Evolutionary conservation across 75 land plant species (phyloP).

Genomic region (Selaginella tamariscina): DNA sequence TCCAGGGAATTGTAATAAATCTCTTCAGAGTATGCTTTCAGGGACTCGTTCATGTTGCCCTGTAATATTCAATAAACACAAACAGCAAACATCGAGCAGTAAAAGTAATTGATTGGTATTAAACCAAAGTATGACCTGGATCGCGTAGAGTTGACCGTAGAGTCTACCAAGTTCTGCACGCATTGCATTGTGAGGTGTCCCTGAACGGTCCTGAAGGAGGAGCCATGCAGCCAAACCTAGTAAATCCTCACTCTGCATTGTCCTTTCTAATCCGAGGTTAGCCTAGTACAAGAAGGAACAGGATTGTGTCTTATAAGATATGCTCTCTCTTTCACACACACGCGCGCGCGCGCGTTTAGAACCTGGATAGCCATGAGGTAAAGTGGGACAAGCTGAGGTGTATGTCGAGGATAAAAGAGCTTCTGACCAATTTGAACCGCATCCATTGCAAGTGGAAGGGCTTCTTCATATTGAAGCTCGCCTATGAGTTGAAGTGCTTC

Average conservation of each 20-base stretch:
- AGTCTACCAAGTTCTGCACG: constrained; percentile 22
- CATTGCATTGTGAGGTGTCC: constrained; percentile 6
- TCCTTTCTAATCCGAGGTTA: constrained; percentile 21
- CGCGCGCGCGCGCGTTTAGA: too few relatives aligned
- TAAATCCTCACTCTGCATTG: constrained; percentile 26
- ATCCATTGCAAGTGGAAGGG: constrained; percentile 26
- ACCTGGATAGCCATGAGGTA: constrained; percentile 31
- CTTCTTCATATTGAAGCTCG: constrained; percentile 18
- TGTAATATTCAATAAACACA: constrained; percentile 12
- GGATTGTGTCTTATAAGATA: too few relatives aligned
- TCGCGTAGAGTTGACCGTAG: constrained; percentile 23
- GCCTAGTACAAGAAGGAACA: too few relatives aligned
- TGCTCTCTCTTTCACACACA: too few relatives aligned
- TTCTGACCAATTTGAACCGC: constrained; percentile 21
- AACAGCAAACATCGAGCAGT: not conserved
- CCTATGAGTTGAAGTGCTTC: constrained; percentile 17
- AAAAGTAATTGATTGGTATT: not conserved
- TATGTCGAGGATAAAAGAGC: constrained; percentile 20
- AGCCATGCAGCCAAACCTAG: constrained; percentile 29
- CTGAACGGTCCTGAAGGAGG: constrained; percentile 18
- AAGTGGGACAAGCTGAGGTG: constrained; percentile 25
- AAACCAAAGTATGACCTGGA: constrained; percentile 17
- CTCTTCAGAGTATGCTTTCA: constrained; percentile 27
- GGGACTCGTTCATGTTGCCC: constrained; percentile 12
- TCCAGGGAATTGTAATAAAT: constrained; percentile 20